Conservation (phyloP, 768 basidiomycete genomes). For the Melanogaster broomeanus region DNA sequence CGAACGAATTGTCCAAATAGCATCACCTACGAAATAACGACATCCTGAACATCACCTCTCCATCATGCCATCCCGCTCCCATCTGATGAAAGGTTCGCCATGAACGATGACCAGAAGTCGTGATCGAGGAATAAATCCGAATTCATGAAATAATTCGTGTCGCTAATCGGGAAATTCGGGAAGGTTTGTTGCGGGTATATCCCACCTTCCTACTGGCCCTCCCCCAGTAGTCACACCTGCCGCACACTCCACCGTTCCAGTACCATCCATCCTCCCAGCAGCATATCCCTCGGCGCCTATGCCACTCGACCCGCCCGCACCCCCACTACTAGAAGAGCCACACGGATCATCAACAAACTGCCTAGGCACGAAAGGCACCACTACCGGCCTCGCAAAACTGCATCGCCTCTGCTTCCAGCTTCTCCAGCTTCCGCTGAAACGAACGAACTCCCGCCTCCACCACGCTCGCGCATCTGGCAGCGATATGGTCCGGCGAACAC, state of each 20-base stretch:
- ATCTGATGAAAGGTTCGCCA: slow-evolving; percentile 34
- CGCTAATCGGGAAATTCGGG: slow-evolving; percentile 23
- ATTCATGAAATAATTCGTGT: slow-evolving; percentile 33
- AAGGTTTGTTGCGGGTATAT: slow-evolving; percentile 22
- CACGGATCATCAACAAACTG: slow-evolving; percentile 16
- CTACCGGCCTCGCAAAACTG: slow-evolving; percentile 18
- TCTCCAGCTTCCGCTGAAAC: slow-evolving; percentile 31
- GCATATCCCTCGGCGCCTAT: slow-evolving; percentile 13
- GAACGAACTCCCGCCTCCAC: slow-evolving; percentile 35
- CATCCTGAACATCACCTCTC: background rate
- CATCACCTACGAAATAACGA: no score
- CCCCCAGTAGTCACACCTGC: background rate
- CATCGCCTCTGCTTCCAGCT: slow-evolving; percentile 17
- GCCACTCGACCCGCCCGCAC: slow-evolving; percentile 15
- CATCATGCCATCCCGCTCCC: slow-evolving; percentile 15
- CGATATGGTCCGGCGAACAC: slow-evolving; percentile 39
- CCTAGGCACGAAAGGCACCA: slow-evolving; percentile 23
- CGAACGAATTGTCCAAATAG: background rate
- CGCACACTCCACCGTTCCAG: background rate
- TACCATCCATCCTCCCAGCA: slow-evolving; percentile 4
- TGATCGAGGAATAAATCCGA: slow-evolving; percentile 44
- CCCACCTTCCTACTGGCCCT: background rate
- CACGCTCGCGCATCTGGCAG: slow-evolving; percentile 44
- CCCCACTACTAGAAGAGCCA: slow-evolving; percentile 5
- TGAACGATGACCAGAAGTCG: slow-evolving; percentile 45